Percentiles rank a stretch among this genome's conserved stretches.
These are phyloP conservation scores for Colletotrichum sp. DNA, from an alignment of 2,329 filamentous ascomycete genomes.

Conservation along the genomic window DNA sequence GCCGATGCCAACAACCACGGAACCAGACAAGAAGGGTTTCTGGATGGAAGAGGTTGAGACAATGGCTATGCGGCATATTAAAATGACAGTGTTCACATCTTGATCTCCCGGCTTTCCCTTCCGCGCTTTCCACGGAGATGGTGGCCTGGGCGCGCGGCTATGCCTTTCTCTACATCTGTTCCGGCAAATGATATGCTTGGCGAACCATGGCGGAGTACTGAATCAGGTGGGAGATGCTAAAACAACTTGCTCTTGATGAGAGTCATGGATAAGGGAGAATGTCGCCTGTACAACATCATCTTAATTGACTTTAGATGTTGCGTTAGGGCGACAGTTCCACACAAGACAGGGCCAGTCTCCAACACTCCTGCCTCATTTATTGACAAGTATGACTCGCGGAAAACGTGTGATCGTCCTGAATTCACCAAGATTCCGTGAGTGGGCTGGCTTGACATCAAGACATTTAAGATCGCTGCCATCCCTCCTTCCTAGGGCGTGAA, in stretches of 20 bases:
- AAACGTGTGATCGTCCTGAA: not conserved
- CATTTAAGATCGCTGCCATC: fast-evolving
- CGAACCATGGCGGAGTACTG: fast-evolving
- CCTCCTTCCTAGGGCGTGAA: not conserved
- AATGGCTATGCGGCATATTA: not conserved
- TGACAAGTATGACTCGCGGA: not conserved
- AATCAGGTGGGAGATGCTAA: not conserved
- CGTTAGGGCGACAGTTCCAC: not conserved
- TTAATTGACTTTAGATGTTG: not conserved
- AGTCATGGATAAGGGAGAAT: not conserved
- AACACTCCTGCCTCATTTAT: not conserved
- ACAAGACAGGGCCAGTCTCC: not conserved
- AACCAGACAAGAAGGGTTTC: fast-evolving
- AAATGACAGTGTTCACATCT: not conserved
- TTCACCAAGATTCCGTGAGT: not conserved
- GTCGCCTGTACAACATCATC: not conserved
- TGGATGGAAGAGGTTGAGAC: not conserved
- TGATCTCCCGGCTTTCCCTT: not conserved
- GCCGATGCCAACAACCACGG: not conserved
- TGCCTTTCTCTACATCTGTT: not conserved
- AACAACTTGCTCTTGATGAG: not conserved
- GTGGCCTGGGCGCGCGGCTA: not conserved
- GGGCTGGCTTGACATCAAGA: not conserved
- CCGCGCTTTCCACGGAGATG: not conserved
- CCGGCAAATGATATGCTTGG: not conserved